Evolutionary conservation across 805 yeast species (phyloP), one percentile per base, ranked within the genome.

Genomic region (Metschnikowia lachancei): DNA sequence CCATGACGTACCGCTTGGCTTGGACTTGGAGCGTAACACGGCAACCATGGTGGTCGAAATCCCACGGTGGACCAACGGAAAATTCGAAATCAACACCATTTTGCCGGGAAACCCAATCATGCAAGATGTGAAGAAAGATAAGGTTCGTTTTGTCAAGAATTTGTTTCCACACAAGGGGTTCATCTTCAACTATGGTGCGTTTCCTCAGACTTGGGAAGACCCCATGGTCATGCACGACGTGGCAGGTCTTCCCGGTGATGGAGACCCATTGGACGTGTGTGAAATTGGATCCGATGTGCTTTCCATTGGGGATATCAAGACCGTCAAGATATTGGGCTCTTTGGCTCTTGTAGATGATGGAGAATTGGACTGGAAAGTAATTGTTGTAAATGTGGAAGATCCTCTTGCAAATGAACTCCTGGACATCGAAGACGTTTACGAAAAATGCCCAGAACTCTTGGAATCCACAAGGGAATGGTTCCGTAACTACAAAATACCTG

Each of bases 91-190:
- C 70, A 81, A 86, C 68, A 91, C 90, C 75, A 95, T 87, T 61
- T 74, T 74, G 59, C 70, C 80, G 38, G 78, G 90, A 66, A 94
- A 94, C 78, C 99, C 99, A 62, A 94, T 94, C 60, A 76, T 87
- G 52, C 99, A 94, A 77, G 99, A 94, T 73, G 87, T 95, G 65
- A 94, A 94, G 78, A 92, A 94, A 79, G 98, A 97, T 58, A 85
- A 89, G 71, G 81, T 90, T 63, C 83, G 98, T 75, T 94, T 85
- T 60, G 98, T 94, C 50, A 85, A 96, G 76, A 94, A 94, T 81
- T 83, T 95, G 70, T 92, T 92, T 88, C 99, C 99, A 44, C 96
- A 87, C 77, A 95, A 94, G 69, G 99, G 99, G 60, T 92, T 94
- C 78, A 92, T 92, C 59, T 96, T 90, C 77, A 94, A 94, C 77